Evolutionary conservation across 1,284 basidiomycete species (phyloP).

Genomic region (Abortiporus biennis): DNA sequence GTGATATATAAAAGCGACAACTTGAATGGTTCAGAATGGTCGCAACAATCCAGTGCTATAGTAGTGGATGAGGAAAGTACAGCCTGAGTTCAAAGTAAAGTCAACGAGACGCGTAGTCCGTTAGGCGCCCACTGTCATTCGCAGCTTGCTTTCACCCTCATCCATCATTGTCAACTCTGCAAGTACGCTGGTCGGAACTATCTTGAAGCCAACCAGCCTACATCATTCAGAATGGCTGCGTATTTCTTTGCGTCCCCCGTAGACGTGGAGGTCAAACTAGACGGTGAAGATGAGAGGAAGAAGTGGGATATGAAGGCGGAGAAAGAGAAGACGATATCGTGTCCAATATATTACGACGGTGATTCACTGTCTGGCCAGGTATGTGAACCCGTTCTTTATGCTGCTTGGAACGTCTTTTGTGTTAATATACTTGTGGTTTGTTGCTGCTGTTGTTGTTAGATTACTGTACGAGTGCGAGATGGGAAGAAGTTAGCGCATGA

Average conservation of each 20-base stretch:
- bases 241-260: conserved; percentile 92
- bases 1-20: too few species aligned
- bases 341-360: conserved; percentile 94
- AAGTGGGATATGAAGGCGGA: conserved; percentile 71
- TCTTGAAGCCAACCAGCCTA: too few species aligned
- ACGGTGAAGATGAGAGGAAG: conserved; percentile 83
- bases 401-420: neutral
- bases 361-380: conserved; percentile 88
- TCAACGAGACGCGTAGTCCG: too few species aligned
- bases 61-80: too few species aligned
- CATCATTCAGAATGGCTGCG: conserved; percentile 73
- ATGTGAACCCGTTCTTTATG: conserved; percentile 22
- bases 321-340: conserved; percentile 76
- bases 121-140: too few species aligned
- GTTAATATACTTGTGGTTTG: too few species aligned
- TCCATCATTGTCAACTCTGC: too few species aligned
- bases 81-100: too few species aligned
- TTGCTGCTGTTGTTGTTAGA: conserved; percentile 38
- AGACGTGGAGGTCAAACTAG: conserved; percentile 87
- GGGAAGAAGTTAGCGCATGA: conserved; percentile 96
- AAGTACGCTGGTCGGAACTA: too few species aligned
- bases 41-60: too few species aligned
- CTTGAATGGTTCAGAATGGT: too few species aligned
- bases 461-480: conserved; percentile 84
- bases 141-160: too few species aligned